Evolutionary conservation across 129 eudicot species (phyloP).

Genomic region (sunflower (Helianthus annuus)): DNA sequence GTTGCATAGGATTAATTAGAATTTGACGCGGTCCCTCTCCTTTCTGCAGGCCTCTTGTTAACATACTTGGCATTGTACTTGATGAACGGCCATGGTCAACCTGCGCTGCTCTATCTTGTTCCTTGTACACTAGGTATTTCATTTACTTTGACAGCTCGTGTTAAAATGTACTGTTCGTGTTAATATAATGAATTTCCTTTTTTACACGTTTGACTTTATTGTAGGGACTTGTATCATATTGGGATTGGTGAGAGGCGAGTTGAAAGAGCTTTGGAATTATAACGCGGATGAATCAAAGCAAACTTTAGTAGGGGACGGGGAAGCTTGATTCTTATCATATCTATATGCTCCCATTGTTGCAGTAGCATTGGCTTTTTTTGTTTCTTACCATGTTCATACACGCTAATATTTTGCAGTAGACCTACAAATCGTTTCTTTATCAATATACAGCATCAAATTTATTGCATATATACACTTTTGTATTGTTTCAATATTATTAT

Average conservation of each 20-base stretch:
- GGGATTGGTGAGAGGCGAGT: constrained; percentile 72
- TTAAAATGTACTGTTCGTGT: not conserved
- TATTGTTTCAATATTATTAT: not conserved
- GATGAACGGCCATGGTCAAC: constrained; percentile 97
- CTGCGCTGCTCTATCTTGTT: constrained; percentile 92
- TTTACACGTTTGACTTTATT: not conserved
- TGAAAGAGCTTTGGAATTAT: constrained; percentile 72
- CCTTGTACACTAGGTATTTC: constrained; percentile 85
- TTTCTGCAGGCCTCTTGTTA: constrained; percentile 55
- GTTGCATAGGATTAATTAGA: constrained; percentile 9
- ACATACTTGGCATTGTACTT: constrained; percentile 77
- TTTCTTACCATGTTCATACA: not conserved
- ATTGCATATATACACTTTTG: not conserved
- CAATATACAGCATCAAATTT: constrained; percentile 8
- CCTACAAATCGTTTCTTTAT: not conserved
- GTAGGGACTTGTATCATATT: constrained; percentile 67
- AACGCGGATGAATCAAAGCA: constrained; percentile 27
- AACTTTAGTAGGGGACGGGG: constrained; percentile 32
- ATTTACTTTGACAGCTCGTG: not conserved
- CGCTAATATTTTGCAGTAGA: not conserved
- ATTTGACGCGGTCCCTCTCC: not conserved
- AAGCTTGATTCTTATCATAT: constrained; percentile 22
- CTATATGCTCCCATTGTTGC: not conserved
- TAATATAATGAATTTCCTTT: not conserved
- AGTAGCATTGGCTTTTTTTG: not conserved